Evolutionary conservation across 306 rosid species (phyloP), one percentile per base, ranked within the genome.

Genomic region (Abrus pulchellus): DNA sequence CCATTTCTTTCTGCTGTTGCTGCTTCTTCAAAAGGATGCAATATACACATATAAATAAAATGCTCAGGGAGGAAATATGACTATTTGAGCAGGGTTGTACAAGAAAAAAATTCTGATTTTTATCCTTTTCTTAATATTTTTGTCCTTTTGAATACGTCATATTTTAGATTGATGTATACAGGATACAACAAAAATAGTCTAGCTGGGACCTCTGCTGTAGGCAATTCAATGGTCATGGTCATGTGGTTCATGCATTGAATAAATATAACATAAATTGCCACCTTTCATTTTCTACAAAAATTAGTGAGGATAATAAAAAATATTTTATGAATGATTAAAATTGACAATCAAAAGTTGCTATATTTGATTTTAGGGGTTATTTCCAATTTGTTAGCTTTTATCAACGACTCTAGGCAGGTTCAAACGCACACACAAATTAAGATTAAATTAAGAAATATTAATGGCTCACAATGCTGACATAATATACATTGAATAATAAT

Each of bases 1-100:
- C 70, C 90, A 88, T 88, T 80, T 74, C 76, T 40, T 53, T 56
- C 68, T 53, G 6, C 20, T 65, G 52, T 79, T 52, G 48, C 27
- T 73, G 53, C 75, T 71, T 57, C 67, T 47, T 48, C 44, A 38
- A 55, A 61, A 68, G 56, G 80, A 27, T 73, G 50, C 27, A 20
- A 20, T 61, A 38, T 34, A 14, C 9, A 72, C 36, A 63, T 28
- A 44, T 13, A 72, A 72, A 9, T 53, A 28, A 72, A 72, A 9
- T 53, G 33, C 49, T 27, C 20, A 43, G 6, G n/a, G 54, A 70
- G 41, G 77, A 78, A 66, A 67, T 33, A 27, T 69, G 78, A 49
- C 29, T 29, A 52, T 52, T 3, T 74, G 68, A 60, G 8, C 3
- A 40, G 74, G 62, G 9, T 52, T 70, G 47, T 13, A 44, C 29